Base-by-base conservation (phyloP, 2,329 filamentous ascomycete genomes). In the Trichoderma arundinaceum region DNA sequence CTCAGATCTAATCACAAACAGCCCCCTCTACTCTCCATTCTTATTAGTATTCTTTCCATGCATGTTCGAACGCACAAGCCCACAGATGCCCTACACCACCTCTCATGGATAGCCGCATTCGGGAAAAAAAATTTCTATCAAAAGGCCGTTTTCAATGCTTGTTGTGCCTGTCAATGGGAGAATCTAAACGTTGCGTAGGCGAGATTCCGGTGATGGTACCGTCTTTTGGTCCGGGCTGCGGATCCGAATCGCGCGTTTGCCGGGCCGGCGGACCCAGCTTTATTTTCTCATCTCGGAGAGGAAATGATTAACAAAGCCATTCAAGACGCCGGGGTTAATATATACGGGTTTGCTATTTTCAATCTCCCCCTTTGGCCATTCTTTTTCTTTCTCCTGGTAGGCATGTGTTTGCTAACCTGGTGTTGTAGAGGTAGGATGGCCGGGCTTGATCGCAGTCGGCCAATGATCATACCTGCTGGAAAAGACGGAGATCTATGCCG, bases 11-110 rank as follows among this genome's bases (percentile, higher is more conserved):
- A 61, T 9, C 28, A 7, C 58, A 43, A 22, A 33, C n/a, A 61
- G 15, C 46, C 54, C 39, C 12, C 15, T 28, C 22, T 28, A 28
- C 4, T 15, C 22, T n/a, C 22, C 28, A 49, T 49, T 49, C 46
- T 52, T n/a, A 35, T 61, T 61, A 51, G 46, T 61, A 61, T 61
- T 52, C 48, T 61, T 61, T 35, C 38, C 58, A 33, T 17, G 43
- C 32, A 33, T 13, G 1, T 35, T 46, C 8, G 12, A 4, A 12
- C 58, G 38, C 58, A 52, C 46, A 51, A 41, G 44, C 58, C 46
- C 22, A 28, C 10, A 4, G 57, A 1, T 15, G 57, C 4, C 48
- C 35, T 32, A 19, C 15, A 35, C 13, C 28, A 2, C 35, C 33
- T 35, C 46, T 60, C 46, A 51, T 33, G 38, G 58, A 41, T 43